Base-by-base conservation (phyloP, 495 filamentous ascomycete genomes). In the Neurospora terricola region DNA sequence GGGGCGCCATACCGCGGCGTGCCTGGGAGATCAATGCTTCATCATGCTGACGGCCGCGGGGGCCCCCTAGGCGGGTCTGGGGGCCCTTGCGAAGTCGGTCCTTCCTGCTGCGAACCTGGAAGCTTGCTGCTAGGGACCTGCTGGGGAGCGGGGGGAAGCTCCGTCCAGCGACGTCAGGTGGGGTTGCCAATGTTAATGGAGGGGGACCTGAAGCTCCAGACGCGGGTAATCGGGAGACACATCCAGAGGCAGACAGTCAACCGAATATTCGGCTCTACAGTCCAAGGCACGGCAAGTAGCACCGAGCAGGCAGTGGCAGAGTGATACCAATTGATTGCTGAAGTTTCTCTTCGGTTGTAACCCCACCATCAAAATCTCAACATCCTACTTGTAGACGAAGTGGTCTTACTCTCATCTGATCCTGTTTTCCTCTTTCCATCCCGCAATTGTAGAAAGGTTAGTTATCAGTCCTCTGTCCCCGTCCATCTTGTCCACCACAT, bases 101-200 rank as follows among this genome's bases (percentile, higher is more conserved):
- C 54, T 66, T 66, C 27, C 54, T 66, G 54, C 54, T 34, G 54
- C 54, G 27, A 66, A 23, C 11, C 27, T 30, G 27, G 27, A 30
- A 34, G 34, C 34, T 66, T 66, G 16, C 66, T 69, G n/a, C 43
- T 74, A 27, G 48, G 48, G 48, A 59, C 23, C 48, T 66, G 73
- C 70, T 45, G 38, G 42, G 42, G 18, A 43, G 18, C 42, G n/a
- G 42, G n/a, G 39, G 62, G 18, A 39, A 34, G 38, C 45, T 21
- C 69, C 12, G 27, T 66, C 43, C 23, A 68, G 45, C 48, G 70
- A 76, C 74, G 75, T 77, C 75, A 80, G 75, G 78, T 76, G 75
- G 76, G 76, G 75, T 69, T 66, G 9, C 10, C 30, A 34, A 68
- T 30, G 54, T 5, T 14, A 66, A 66, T 66, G 54, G 54, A 66